Percentiles rank a stretch among this genome's conserved stretches.
phyloP scores from a whole-genome alignment of 1,139 yeast genomes.

The Lodderomyces pseudojiufengensis region DNA sequence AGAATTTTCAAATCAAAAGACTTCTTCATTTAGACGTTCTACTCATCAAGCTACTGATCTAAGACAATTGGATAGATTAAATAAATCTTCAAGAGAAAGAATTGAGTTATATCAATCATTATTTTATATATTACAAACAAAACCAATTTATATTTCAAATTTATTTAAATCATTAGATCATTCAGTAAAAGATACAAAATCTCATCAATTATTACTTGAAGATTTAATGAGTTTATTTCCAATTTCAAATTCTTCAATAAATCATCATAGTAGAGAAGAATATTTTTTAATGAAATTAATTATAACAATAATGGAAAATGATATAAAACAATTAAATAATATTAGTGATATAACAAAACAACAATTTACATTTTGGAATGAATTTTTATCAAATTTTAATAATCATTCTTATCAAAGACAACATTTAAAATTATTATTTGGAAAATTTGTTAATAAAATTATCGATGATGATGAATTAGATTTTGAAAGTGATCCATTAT shows the following conservation, averaged over 20 bases:
- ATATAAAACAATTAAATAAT: constrained; percentile 27
- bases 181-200: constrained; percentile 17
- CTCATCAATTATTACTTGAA: constrained; percentile 37
- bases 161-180: constrained; percentile 32
- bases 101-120: constrained; percentile 70
- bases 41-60: too few relatives aligned
- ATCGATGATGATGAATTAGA: constrained; percentile 55
- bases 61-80: constrained; percentile 27
- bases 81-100: constrained; percentile 36
- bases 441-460: constrained; percentile 46
- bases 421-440: constrained; percentile 50
- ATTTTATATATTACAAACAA: constrained; percentile 81
- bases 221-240: constrained; percentile 51
- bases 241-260: constrained; percentile 27
- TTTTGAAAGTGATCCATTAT: constrained; percentile 78
- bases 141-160: constrained; percentile 68
- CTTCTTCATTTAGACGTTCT: constrained; percentile 1
- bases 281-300: constrained; percentile 64
- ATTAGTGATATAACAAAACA: constrained; percentile 36
- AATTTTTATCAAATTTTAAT: constrained; percentile 53
- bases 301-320: constrained; percentile 47
- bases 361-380: constrained; percentile 42
- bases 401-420: constrained; percentile 58
- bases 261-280: constrained; percentile 62
- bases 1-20: constrained; percentile 61